These are phyloP conservation scores for Penicillium atrosanguineum DNA, from an alignment of 495 filamentous ascomycete species.

Conservation along the genomic window DNA sequence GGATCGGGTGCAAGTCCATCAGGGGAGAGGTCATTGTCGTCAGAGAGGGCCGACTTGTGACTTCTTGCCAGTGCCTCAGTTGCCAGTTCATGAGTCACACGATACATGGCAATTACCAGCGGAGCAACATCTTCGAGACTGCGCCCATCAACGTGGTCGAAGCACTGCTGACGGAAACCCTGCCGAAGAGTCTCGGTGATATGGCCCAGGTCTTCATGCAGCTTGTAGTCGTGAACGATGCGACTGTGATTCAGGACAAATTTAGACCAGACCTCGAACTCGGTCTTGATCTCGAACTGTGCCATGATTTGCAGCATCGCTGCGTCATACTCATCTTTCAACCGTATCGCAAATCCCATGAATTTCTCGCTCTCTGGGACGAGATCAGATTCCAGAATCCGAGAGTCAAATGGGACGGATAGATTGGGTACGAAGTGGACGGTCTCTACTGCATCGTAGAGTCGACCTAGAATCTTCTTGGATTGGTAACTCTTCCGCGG, in stretches of 20 bases:
- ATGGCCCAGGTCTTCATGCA: conserved; percentile 74
- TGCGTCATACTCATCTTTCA: conserved; percentile 78
- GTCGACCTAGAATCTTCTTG: conserved; percentile 68
- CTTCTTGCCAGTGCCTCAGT: conserved; percentile 40
- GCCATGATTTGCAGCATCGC: conserved; percentile 78
- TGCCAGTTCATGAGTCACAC: conserved; percentile 71
- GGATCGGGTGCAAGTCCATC: background rate
- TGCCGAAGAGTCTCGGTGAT: conserved; percentile 63
- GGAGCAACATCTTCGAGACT: conserved; percentile 59
- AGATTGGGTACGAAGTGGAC: conserved; percentile 72
- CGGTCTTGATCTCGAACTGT: conserved; percentile 79
- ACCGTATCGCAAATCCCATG: conserved; percentile 54
- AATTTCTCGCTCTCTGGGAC: conserved; percentile 44
- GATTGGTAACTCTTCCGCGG: conserved; percentile 61
- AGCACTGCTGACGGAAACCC: conserved; percentile 62
- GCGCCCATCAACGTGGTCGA: conserved; percentile 58
- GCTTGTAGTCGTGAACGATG: conserved; percentile 71
- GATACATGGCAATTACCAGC: conserved; percentile 85
- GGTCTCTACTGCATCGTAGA: conserved; percentile 71
- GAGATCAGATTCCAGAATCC: conserved; percentile 66
- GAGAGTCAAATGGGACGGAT: conserved; percentile 67
- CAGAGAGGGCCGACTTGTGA: background rate
- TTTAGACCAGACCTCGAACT: conserved; percentile 87
- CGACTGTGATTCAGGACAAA: conserved; percentile 74
- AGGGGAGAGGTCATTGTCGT: background rate